Base-by-base conservation (phyloP, 2,329 filamentous ascomycete species). In the Claviceps pazoutovae region DNA sequence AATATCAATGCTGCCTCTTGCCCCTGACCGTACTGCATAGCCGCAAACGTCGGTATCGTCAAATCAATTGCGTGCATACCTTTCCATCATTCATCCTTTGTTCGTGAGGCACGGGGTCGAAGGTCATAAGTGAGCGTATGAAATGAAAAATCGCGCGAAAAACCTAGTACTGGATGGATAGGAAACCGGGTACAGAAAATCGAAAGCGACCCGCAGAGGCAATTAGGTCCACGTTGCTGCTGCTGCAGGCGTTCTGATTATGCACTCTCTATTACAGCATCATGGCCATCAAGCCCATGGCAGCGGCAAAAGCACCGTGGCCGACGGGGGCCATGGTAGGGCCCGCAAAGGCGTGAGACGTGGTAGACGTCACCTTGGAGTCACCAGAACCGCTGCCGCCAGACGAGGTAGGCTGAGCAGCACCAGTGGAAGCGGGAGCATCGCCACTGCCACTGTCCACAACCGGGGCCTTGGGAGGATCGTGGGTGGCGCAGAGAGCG, bases 221-320 rank as follows among this genome's bases (percentile, higher is more conserved):
- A 56, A 51, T 49, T 56, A 34, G 13, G 19, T 41, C 30, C 17
- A 19, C 7, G 26, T 43, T 44, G 39, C 39, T 6, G 26, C 48
- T n/a, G 17, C 48, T 13, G 39, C 43, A 36, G 38, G 41, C n/a
- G 21, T 50, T 49, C 21, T 46, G 51, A 50, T 46, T 30, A 6
- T 43, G 23, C 42, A 37, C 43, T 19, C n/a, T 42, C 41, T 42
- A 42, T 50, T 71, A 78, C 60, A 79, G 62, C 56, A 78, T 62
- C 58, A 74, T 75, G 56, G 75, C 76, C 55, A 79, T 64, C 45
- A 79, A 61, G 51, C 74, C 76, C 45, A 75, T 62, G 53, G 74
- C 77, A 42, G 73, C 69, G 37, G 69, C 73, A 6, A 73, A 74
- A 21, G 63, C 66, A 47, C 73, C 72, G 53, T 73, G 72, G 58